Evolutionary conservation across 371 early-diverging fungal species (phyloP).

Genomic region (Syncephalis fuscata): DNA sequence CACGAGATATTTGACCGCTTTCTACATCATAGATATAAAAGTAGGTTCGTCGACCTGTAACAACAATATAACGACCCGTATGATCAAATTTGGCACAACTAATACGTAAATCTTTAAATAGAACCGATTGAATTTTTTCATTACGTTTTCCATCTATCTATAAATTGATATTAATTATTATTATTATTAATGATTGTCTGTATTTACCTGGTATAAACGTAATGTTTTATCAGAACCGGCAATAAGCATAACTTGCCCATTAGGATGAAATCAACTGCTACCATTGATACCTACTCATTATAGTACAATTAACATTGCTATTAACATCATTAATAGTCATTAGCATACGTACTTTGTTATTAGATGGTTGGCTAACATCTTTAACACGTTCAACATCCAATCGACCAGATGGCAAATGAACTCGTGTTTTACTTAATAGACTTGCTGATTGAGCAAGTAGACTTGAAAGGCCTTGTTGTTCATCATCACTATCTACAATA

Average conservation of each 20-base stretch:
- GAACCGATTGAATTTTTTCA: slow-evolving; percentile 69
- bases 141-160: slow-evolving; percentile 78
- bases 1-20: slow-evolving; percentile 29
- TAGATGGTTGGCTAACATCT: slow-evolving; percentile 13
- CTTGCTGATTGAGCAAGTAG: not conserved
- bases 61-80: slow-evolving; percentile 49
- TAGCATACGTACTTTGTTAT: not conserved
- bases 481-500: not conserved
- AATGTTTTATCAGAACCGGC: slow-evolving; percentile 73
- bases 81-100: slow-evolving; percentile 53
- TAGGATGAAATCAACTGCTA: slow-evolving; percentile 79
- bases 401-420: slow-evolving; percentile 7
- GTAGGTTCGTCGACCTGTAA: slow-evolving; percentile 54
- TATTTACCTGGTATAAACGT: slow-evolving; percentile 48
- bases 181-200: no score
- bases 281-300: slow-evolving; percentile 32
- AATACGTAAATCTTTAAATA: slow-evolving; percentile 72
- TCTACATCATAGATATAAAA: slow-evolving; percentile 79
- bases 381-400: slow-evolving; percentile 14
- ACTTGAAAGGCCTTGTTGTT: slow-evolving; percentile 1
- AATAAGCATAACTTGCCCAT: slow-evolving; percentile 68
- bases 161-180: not conserved
- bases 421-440: slow-evolving; percentile 5
- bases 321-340: slow-evolving; percentile 2
- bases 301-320: no score